A percentile compares a stretch with the other conserved stretches of the same genome.
These are phyloP conservation scores for Nasturtium officinale DNA, from an alignment of 345 rosid species.

Conservation along the genomic window DNA sequence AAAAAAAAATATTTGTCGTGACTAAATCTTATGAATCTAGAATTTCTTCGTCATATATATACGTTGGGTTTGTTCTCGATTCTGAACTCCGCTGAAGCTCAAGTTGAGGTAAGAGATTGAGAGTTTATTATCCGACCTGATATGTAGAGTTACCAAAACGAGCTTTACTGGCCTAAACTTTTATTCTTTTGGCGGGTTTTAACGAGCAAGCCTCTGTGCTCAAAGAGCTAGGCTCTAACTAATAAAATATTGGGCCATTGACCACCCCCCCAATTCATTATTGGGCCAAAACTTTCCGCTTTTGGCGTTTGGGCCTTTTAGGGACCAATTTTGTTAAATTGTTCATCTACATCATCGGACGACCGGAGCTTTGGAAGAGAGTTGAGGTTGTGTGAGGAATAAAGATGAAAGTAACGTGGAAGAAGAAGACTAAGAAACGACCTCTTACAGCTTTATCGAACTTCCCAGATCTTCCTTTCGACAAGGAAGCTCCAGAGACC, in stretches of 20 bases:
- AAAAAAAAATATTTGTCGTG: background rate
- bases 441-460: slow-evolving; percentile 48
- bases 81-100: background rate
- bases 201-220: too few relatives aligned
- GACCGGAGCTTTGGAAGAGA: too few relatives aligned
- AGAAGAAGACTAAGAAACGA: slow-evolving; percentile 63
- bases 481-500: slow-evolving; percentile 35
- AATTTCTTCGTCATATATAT: background rate
- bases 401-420: slow-evolving; percentile 85
- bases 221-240: too few relatives aligned
- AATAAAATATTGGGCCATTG: too few relatives aligned
- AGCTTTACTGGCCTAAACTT: too few relatives aligned
- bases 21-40: background rate
- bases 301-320: too few relatives aligned
- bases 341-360: too few relatives aligned
- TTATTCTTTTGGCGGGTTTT: too few relatives aligned
- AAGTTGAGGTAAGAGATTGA: background rate
- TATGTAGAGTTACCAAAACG: background rate
- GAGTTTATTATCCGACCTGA: background rate
- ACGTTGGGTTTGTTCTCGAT: background rate
- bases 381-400: background rate
- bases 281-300: background rate
- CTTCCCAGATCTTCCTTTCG: slow-evolving; percentile 67
- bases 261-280: too few relatives aligned
- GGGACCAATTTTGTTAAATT: too few relatives aligned